Evolutionary conservation across 2,329 filamentous ascomycete genomes (phyloP).

Genomic region (Incumbomyces delicatus): DNA sequence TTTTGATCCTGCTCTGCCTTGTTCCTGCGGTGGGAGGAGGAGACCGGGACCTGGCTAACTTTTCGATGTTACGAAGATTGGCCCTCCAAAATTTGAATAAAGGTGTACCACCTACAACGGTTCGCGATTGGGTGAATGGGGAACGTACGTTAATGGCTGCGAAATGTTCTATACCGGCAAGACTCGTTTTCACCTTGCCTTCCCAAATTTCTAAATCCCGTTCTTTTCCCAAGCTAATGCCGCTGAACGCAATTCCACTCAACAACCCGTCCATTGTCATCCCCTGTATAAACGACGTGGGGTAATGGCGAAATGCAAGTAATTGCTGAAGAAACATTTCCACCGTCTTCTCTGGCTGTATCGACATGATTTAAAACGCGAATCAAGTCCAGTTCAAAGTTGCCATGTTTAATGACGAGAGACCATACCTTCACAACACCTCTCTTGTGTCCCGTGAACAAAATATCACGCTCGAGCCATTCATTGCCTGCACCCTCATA

Average conservation of each 20-base stretch:
- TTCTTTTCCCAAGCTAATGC: slow-evolving; percentile 22
- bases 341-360: slow-evolving; percentile 50
- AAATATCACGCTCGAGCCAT: slow-evolving; percentile 75
- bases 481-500: slow-evolving; percentile 87
- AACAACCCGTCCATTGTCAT: slow-evolving; percentile 85
- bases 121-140: no score
- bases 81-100: no score
- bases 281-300: slow-evolving; percentile 79
- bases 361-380: slow-evolving; percentile 76
- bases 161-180: no score
- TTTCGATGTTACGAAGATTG: no score
- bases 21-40: no score
- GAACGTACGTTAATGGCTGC: no score
- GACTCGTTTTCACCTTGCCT: no score
- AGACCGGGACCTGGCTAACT: no score
- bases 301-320: slow-evolving; percentile 79
- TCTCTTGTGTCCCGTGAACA: slow-evolving; percentile 79
- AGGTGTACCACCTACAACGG: no score
- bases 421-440: slow-evolving; percentile 71
- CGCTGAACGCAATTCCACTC: slow-evolving; percentile 50
- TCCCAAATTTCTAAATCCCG: not conserved
- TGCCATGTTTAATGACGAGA: slow-evolving; percentile 9
- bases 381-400: slow-evolving; percentile 67
- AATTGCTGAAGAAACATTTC: slow-evolving; percentile 54
- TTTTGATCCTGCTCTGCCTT: no score